Evolutionary conservation across 2,329 filamentous ascomycete genomes (phyloP).

Genomic region (Fusarium denticulatum): DNA sequence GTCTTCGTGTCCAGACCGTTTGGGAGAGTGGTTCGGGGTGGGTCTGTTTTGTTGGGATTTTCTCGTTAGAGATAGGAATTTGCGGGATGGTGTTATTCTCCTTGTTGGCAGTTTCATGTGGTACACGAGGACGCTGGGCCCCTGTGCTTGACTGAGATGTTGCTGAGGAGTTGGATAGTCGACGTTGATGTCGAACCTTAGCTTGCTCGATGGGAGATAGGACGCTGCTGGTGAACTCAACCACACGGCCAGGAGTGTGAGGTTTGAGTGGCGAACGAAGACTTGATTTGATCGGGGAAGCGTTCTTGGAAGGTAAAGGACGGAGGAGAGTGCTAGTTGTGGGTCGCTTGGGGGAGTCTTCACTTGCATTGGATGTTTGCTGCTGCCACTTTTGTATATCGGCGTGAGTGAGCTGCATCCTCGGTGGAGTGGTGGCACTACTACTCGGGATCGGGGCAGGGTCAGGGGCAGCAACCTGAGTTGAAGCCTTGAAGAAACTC

Average conservation of each 20-base stretch:
- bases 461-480: neutral
- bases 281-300: constrained; percentile 66
- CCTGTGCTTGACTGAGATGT: constrained; percentile 26
- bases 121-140: constrained; percentile 15
- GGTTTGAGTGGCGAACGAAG: constrained; percentile 67
- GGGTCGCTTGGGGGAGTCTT: constrained; percentile 47
- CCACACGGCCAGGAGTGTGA: constrained; percentile 66
- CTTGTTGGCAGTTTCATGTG: constrained; percentile 42
- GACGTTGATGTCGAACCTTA: constrained; percentile 45
- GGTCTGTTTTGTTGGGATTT: constrained; percentile 34
- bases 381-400: constrained; percentile 56
- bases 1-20: constrained; percentile 59
- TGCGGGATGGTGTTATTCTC: constrained; percentile 46
- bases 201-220: constrained; percentile 58
- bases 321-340: constrained; percentile 55
- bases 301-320: constrained; percentile 60
- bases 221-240: constrained; percentile 65
- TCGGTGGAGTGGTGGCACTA: constrained; percentile 47
- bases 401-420: constrained; percentile 54
- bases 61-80: constrained; percentile 44
- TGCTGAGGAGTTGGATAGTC: constrained; percentile 40
- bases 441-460: constrained; percentile 26
- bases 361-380: constrained; percentile 51
- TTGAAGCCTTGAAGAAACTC: constrained; percentile 53
- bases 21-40: constrained; percentile 49